Base-by-base conservation (phyloP, 306 rosid genomes). In the Urtica urens region DNA sequence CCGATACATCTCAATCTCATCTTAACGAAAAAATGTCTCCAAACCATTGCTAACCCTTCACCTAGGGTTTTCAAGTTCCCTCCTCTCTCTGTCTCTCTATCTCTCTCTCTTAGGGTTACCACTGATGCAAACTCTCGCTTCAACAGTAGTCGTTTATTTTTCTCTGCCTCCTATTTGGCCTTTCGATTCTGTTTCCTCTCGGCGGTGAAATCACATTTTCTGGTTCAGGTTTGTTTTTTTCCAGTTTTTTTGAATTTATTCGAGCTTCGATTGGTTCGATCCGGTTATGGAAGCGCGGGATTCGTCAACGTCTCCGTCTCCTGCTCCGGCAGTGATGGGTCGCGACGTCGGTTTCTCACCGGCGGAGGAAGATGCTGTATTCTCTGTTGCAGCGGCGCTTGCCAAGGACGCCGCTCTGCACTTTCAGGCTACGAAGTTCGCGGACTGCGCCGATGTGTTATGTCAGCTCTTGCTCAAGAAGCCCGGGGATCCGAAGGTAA, bases 401-500 rank as follows among this genome's bases (percentile, higher is more conserved):
- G 76, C 96, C 26, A 83, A 79, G 72, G 96, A 92, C 8, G 99
- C 99, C 9, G 78, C 77, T 23, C 55, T 69, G 83, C 87, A 73
- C 63, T 92, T 82, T 53, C 99, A 85, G 71, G 76, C 93, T 3
- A 79, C 78, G 26, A 92, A 82, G 80, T 85, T 77, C 65, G 73
- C 68, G 21, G 88, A 78, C 55, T 85, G 96, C 45, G 74, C 63
- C 14, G 78, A 78, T 34, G 81, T 81, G 14, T 69, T 92, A 78
- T 45, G 70, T 60, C 83, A 92, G 81, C 83, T 87, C 57, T 54
- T 73, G 65, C 80, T 42, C 42, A 69, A 73, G 83, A 92, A 92
- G 56, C 74, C 74, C 28, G 61, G 68, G 60, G 99, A 92, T 82
- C 96, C 86, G 34, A 92, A 92, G 86, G 99, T 92, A 59, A 44